Conservation (phyloP, 805 yeast species). For the Yamadazyma nakazawae region DNA sequence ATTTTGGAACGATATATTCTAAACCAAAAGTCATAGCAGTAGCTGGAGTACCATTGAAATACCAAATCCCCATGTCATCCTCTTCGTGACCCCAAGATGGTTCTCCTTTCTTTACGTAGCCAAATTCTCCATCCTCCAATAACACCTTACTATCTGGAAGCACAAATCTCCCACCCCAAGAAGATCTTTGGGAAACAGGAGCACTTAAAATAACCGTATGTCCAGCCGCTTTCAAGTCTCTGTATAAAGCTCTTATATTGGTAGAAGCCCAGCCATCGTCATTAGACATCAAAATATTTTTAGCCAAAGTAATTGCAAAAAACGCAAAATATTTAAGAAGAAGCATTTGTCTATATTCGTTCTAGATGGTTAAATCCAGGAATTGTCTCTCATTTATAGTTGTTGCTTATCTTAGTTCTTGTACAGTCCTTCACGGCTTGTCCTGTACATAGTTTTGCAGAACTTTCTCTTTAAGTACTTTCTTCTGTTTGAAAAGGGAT, state of each 20-base stretch:
- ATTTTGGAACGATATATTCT: constrained; percentile 45
- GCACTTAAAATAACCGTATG: constrained; percentile 48
- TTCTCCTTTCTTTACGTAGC: constrained; percentile 42
- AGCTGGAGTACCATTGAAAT: constrained; percentile 56
- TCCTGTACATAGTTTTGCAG: background rate
- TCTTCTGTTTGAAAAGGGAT: too few relatives aligned
- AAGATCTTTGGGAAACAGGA: constrained; percentile 48
- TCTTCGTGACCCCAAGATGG: constrained; percentile 55
- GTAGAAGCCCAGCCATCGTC: constrained; percentile 58
- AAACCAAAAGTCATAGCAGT: constrained; percentile 50
- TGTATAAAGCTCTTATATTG: constrained; percentile 52
- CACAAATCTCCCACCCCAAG: constrained; percentile 52
- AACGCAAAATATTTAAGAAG: constrained; percentile 60
- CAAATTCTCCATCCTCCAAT: constrained; percentile 42
- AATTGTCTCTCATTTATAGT: background rate
- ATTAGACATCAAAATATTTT: constrained; percentile 36
- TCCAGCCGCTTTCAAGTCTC: constrained; percentile 44
- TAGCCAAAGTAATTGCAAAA: constrained; percentile 16
- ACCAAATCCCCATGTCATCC: constrained; percentile 42
- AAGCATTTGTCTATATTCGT: constrained; percentile 17
- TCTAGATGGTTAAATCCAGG: background rate
- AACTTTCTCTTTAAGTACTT: too few relatives aligned
- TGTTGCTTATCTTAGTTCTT: background rate
- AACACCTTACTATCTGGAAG: constrained; percentile 33
- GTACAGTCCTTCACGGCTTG: background rate